phyloP scores from a whole-genome alignment of 345 rosid genomes.

The Gossypium sturtianum region DNA sequence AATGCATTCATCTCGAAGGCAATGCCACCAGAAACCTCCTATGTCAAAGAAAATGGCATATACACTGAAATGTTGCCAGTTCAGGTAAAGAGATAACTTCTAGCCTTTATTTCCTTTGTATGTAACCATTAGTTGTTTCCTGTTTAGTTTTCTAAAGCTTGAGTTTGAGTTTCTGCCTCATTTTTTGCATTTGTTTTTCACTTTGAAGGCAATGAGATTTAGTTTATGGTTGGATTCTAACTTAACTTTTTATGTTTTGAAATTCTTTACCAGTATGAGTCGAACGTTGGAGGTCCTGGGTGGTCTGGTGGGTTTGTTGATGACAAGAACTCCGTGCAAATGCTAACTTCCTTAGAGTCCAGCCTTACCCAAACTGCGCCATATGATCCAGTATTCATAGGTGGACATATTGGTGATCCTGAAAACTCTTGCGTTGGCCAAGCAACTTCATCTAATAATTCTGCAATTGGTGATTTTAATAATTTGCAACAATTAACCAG shows the following conservation, averaged over 20 bases:
- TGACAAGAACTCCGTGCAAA: conserved; percentile 30
- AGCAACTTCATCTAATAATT: conserved; percentile 30
- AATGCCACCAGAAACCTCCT: conserved; percentile 18
- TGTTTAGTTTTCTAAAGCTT: background rate
- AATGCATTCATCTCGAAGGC: background rate
- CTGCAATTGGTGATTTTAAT: conserved; percentile 23
- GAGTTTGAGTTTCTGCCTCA: background rate
- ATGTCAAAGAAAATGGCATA: conserved; percentile 17
- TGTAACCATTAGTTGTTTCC: background rate
- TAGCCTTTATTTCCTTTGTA: background rate
- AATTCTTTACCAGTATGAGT: conserved; percentile 19
- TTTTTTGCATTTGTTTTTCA: background rate
- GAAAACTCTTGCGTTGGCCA: conserved; percentile 22
- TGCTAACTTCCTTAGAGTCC: conserved; percentile 30
- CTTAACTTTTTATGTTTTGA: background rate
- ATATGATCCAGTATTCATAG: conserved; percentile 20
- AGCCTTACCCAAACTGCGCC: conserved; percentile 18
- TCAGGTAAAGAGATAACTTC: conserved; percentile 31
- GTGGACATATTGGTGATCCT: conserved; percentile 14
- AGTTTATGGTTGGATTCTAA: background rate
- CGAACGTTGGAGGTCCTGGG: conserved; percentile 18
- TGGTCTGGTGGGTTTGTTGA: conserved; percentile 24
- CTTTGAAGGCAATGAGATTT: background rate
- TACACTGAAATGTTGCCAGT: conserved; percentile 22
- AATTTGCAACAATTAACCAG: conserved; percentile 26